These are phyloP conservation scores for Papiliotrema flavescens DNA, from an alignment of 1,284 basidiomycete species.

Conservation along the genomic window DNA sequence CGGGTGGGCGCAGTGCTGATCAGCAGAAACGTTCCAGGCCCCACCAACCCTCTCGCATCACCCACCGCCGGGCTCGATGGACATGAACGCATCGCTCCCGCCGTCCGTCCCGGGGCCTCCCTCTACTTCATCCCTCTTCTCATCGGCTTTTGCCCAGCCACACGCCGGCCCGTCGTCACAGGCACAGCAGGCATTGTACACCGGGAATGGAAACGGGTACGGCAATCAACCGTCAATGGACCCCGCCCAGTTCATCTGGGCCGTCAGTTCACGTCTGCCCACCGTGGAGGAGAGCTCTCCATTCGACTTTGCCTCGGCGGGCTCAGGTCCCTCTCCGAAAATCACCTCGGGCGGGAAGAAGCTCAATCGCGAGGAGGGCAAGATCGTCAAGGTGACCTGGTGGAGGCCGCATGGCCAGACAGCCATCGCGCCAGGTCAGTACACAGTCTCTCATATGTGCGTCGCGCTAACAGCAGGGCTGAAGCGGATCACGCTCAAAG, in stretches of 20 bases:
- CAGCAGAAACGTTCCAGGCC: background rate
- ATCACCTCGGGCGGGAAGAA: background rate
- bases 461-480: constrained; percentile 11
- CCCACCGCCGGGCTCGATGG: no score
- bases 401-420: constrained; percentile 38
- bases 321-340: constrained; percentile 1
- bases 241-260: constrained; percentile 29
- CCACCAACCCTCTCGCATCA: no score
- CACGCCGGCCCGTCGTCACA: background rate
- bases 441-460: background rate
- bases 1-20: background rate
- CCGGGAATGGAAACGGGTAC: background rate
- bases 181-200: background rate
- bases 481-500: constrained; percentile 31
- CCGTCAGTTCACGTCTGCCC: constrained; percentile 24
- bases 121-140: background rate
- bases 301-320: constrained; percentile 9
- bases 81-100: no score
- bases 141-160: background rate
- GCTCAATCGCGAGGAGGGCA: constrained; percentile 7
- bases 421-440: constrained; percentile 30
- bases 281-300: constrained; percentile 27
- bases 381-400: constrained; percentile 37
- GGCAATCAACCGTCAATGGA: constrained; percentile 13
- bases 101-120: background rate